Evolutionary conservation across 768 basidiomycete genomes (phyloP), one percentile per base, ranked within the genome.

Genomic region (Pholiota microspora): DNA sequence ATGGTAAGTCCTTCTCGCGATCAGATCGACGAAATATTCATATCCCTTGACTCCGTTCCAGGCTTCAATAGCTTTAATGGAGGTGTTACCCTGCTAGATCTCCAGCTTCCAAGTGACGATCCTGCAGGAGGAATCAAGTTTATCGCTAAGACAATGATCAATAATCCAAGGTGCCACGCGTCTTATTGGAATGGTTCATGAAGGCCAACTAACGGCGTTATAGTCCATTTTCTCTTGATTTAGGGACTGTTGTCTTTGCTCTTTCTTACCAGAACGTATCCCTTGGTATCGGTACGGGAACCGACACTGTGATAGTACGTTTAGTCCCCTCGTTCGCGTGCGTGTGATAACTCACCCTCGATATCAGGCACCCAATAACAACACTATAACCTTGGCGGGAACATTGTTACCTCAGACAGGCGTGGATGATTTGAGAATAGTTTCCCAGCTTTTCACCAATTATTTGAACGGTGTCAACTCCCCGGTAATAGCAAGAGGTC

Each of bases 101-200:
- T 89, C 49, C 77, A 80, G 61, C 71, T 91, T 10, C 88, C 88
- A 0, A 80, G 81, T 40, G 86, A 89, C 61, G 78, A 80, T 67
- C 82, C 85, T 9, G 72, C 70, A 0, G 86, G 86, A 48, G 88
- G 88, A 21, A 86, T 91, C 58, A 69, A 86, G 64, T 88, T 88
- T 59, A 62, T 77, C 24, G 78, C 85, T 15, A 72, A 79, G 13
- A 88, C 81, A 0, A 64, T 72, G 36, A 64, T 89, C 46, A 75
- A 63, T 29, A 88, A 88, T 62, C 71, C 77, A 21, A 87, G 85
- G 85, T 81, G 53, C 3, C 48, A 24, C 21, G 48, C 57, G 46
- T 29, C 40, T 29, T 49, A 2, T 12, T 28, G 35, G 13, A 15
- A 25, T 45, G 15, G 15, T 9, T n/a, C 7, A 13, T 51, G 27